phyloP scores from a whole-genome alignment of 805 yeast species.

The Zygosaccharomyces rouxii region DNA sequence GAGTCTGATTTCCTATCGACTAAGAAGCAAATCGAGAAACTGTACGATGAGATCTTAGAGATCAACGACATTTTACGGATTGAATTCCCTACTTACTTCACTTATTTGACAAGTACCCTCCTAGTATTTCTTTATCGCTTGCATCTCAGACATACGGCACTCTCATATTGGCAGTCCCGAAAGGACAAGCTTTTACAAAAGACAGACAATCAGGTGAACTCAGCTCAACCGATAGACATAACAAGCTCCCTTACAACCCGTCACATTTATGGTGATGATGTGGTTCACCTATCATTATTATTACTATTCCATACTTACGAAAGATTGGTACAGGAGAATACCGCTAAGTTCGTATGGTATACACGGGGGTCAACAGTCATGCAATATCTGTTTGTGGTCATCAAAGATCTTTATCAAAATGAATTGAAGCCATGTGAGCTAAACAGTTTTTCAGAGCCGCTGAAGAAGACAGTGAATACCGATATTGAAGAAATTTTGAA shows the following conservation, averaged over 20 bases:
- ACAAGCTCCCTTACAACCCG: conserved; percentile 16
- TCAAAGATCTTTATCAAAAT: conserved; percentile 24
- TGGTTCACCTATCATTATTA: conserved; percentile 22
- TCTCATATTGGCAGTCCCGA: conserved; percentile 13
- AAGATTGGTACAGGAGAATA: conserved; percentile 22
- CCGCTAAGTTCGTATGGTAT: conserved; percentile 25
- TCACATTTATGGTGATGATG: conserved; percentile 17
- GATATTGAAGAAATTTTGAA: conserved; percentile 21
- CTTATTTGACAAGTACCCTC: conserved; percentile 25
- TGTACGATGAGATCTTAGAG: conserved; percentile 15
- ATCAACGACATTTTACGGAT: conserved; percentile 11
- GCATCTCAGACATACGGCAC: conserved; percentile 24
- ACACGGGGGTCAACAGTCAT: conserved; percentile 32
- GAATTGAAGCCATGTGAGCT: conserved; percentile 16
- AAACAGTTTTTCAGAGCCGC: conserved; percentile 3
- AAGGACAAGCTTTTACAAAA: conserved; percentile 15
- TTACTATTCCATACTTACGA: conserved; percentile 24
- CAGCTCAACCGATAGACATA: conserved; percentile 11
- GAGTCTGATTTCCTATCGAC: conserved; percentile 6
- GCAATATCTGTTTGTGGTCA: conserved; percentile 30
- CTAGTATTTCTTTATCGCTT: conserved; percentile 25
- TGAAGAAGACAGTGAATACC: conserved; percentile 14
- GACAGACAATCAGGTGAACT: conserved; percentile 5
- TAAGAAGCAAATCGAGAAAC: conserved; percentile 4
- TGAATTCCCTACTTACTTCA: conserved; percentile 7